These are phyloP conservation scores for Pilatotrama ljubarskyi DNA, from an alignment of 768 basidiomycete genomes.

Conservation along the genomic window DNA sequence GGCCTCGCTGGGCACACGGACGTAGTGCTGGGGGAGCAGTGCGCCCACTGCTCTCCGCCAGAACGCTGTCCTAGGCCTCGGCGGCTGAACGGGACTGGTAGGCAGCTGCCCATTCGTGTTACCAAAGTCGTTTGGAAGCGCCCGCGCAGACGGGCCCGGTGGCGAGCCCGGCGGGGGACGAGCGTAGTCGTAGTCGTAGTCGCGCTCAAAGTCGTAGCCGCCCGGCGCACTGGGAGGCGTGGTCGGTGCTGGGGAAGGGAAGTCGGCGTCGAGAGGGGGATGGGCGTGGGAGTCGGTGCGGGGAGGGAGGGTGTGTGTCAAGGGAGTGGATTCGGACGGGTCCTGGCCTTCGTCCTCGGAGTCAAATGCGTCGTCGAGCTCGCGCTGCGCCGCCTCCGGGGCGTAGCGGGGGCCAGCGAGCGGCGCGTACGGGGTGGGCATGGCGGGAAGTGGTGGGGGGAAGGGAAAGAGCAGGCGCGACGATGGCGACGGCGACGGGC, in stretches of 20 bases:
- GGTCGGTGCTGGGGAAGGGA: conserved; percentile 23
- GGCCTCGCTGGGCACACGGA: conserved; percentile 44
- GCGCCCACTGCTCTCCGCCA: conserved; percentile 60
- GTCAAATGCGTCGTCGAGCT: conserved; percentile 79
- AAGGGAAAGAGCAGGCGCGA: neutral
- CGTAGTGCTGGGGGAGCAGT: conserved; percentile 67
- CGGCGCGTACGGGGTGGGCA: conserved; percentile 55
- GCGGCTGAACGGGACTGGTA: conserved; percentile 43
- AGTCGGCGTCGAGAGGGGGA: conserved; percentile 28
- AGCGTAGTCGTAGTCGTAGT: conserved; percentile 54
- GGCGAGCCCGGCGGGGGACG: conserved; percentile 81
- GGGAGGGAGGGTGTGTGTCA: conserved; percentile 30
- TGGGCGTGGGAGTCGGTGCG: conserved; percentile 25
- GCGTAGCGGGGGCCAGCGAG: conserved; percentile 48
- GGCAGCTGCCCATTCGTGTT: conserved; percentile 73
- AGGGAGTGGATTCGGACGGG: conserved; percentile 46
- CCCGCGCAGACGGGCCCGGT: conserved; percentile 54
- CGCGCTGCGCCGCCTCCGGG: conserved; percentile 49
- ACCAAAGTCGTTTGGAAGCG: conserved; percentile 66
- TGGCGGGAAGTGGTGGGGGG: conserved; percentile 27
- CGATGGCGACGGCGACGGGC: conserved; percentile 3
- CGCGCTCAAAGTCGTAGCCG: conserved; percentile 78
- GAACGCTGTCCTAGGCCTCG: conserved; percentile 46
- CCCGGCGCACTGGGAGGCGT: conserved; percentile 35
- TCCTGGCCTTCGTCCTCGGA: conserved; percentile 48